Evolutionary conservation across 768 basidiomycete genomes (phyloP), one percentile per base, ranked within the genome.

Genomic region (Lenzites betulinus): DNA sequence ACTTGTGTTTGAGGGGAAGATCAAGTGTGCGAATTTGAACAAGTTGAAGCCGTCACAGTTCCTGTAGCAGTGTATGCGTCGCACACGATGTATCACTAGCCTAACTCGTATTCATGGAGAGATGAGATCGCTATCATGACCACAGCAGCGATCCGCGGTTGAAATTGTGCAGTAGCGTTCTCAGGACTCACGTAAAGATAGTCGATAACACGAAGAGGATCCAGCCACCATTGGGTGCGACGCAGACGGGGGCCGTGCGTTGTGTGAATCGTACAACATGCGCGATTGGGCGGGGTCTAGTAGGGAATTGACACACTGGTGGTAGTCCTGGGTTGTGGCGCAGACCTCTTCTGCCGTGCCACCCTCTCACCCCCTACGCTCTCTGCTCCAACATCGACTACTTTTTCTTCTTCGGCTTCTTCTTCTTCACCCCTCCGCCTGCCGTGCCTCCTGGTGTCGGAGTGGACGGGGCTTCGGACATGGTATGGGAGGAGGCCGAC

Each of bases 341-440:
- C 4, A n/a, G 13, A 7, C 48, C 23, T 47, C 48, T 51, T 12
- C 22, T 5, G 22, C 51, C 35, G 12, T 9, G 2, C 36, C 1
- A 9, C 35, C 36, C 18, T 5, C 22, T n/a, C 16, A 20, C 23
- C 6, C 13, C 22, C 6, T 30, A 26, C 28, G 7, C 16, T 28
- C 16, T 2, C 4, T 3, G 26, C 23, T n/a, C 36, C 25, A 9
- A 18, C 4, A 8, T 38, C 47, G 44, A n/a, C 66, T 75, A 85
- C 77, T 89, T 89, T 77, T 86, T 92, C 76, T 91, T 90, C 78
- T 89, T 89, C 48, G 82, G 78, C 73, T 90, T 92, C 78, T 92
- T 93, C 81, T 92, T 93, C 76, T 89, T 90, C 42, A 86, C 82
- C 2, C 85, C 89, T 18, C 85, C 87, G 42, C 78, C 75, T n/a